Percentiles rank a stretch among this genome's conserved stretches.
Evolutionary conservation across 257 asterid species (phyloP).

Genomic region (Haberlea rhodopensis): DNA sequence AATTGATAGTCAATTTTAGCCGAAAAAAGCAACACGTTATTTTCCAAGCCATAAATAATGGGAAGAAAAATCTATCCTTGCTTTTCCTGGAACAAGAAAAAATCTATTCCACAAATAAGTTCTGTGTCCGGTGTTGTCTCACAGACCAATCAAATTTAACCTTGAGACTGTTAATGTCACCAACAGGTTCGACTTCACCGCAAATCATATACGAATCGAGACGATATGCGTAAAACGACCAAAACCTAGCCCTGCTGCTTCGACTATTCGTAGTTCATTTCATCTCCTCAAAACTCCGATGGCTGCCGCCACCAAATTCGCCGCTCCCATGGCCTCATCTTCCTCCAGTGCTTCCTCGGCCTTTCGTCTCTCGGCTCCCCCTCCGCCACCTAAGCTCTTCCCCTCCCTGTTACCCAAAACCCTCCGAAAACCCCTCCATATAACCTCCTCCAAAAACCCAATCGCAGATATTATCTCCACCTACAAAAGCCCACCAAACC

Average conservation of each 20-base stretch:
- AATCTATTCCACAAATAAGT: too few species aligned
- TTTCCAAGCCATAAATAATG: too few species aligned
- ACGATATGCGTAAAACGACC: constrained; percentile 17
- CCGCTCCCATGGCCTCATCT: constrained; percentile 37
- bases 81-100: too few species aligned
- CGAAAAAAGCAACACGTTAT: too few species aligned
- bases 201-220: not conserved
- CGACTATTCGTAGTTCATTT: constrained; percentile 45
- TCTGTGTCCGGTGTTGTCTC: not conserved
- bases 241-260: constrained; percentile 38
- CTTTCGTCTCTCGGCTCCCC: constrained; percentile 24
- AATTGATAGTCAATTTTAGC: too few species aligned
- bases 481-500: not conserved
- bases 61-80: too few species aligned
- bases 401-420: constrained; percentile 21
- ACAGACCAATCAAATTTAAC: constrained; percentile 15
- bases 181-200: not conserved
- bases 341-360: constrained; percentile 22
- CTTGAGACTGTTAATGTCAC: constrained; percentile 2
- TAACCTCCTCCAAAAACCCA: constrained; percentile 50
- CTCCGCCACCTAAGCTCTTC: constrained; percentile 21
- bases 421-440: constrained; percentile 35
- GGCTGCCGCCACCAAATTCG: constrained; percentile 27
- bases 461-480: constrained; percentile 39
- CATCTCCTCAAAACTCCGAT: constrained; percentile 9